phyloP scores from a whole-genome alignment of 2,329 filamentous ascomycete genomes.

The Rachicladosporium sp. region DNA sequence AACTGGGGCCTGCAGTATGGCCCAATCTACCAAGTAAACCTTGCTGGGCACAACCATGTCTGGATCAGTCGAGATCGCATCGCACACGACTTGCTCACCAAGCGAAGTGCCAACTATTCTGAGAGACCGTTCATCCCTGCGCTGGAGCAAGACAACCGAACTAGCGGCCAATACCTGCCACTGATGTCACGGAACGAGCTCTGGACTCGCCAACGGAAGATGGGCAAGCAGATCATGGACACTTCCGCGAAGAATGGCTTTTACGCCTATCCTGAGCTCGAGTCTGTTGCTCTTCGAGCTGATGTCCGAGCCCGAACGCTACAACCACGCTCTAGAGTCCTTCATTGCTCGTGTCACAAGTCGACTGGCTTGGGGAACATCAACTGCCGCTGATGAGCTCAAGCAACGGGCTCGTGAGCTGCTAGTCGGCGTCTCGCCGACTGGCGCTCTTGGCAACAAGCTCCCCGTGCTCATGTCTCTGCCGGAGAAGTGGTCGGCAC shows the following conservation, averaged over 20 bases:
- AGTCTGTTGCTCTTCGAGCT: conserved; percentile 34
- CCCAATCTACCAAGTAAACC: conserved; percentile 33
- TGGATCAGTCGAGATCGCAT: conserved; percentile 34
- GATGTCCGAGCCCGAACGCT: conserved; percentile 29
- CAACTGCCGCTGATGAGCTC: conserved; percentile 32
- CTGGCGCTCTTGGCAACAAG: conserved; percentile 34
- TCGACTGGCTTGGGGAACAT: conserved; percentile 34
- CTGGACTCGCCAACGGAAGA: conserved; percentile 30
- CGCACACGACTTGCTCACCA: conserved; percentile 30
- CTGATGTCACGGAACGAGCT: conserved; percentile 32
- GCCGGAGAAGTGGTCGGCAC: conserved; percentile 29
- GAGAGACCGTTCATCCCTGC: conserved; percentile 35
- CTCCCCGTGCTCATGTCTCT: conserved; percentile 34
- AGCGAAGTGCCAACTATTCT: conserved; percentile 35
- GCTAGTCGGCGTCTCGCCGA: conserved; percentile 34
- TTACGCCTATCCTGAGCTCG: conserved; percentile 33
- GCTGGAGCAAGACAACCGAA: conserved; percentile 31
- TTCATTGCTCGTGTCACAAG: conserved; percentile 36
- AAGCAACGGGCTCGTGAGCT: conserved; percentile 36
- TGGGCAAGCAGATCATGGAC: conserved; percentile 34
- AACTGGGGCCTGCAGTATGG: conserved; percentile 28
- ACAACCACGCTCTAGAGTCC: conserved; percentile 33
- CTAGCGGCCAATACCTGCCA: conserved; percentile 33
- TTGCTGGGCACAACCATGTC: conserved; percentile 34
- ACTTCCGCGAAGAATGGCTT: conserved; percentile 29